Conservation (phyloP, 495 filamentous ascomycete genomes). For the Penicillium cataractarum region DNA sequence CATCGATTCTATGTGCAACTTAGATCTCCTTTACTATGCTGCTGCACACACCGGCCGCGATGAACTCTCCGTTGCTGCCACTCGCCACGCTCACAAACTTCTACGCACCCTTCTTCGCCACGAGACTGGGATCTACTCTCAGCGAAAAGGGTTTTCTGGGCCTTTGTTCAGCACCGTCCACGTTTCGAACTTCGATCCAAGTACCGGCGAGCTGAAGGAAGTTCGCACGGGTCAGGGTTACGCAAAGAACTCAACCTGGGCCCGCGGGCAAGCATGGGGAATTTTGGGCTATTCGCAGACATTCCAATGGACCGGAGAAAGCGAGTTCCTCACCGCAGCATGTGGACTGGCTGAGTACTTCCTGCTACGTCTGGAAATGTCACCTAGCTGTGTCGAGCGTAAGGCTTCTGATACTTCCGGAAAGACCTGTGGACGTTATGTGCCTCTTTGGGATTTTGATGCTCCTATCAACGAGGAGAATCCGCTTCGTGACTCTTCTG, state of each 20-base stretch:
- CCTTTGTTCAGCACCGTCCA: slow-evolving; percentile 37
- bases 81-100: slow-evolving; percentile 37
- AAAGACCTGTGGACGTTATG: slow-evolving; percentile 25
- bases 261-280: slow-evolving; percentile 49
- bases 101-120: slow-evolving; percentile 33
- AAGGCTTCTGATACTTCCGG: neutral
- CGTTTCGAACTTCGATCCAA: slow-evolving; percentile 45
- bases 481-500: slow-evolving; percentile 39
- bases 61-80: slow-evolving; percentile 35
- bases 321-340: slow-evolving; percentile 39
- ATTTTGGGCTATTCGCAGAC: slow-evolving; percentile 49
- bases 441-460: slow-evolving; percentile 47
- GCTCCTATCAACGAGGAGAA: slow-evolving; percentile 33
- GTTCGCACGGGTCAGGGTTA: slow-evolving; percentile 46
- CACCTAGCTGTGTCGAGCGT: slow-evolving; percentile 23
- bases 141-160: slow-evolving; percentile 12
- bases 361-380: slow-evolving; percentile 25
- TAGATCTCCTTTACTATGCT: slow-evolving; percentile 49
- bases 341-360: slow-evolving; percentile 44
- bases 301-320: slow-evolving; percentile 45
- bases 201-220: slow-evolving; percentile 36
- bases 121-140: slow-evolving; percentile 24
- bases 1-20: slow-evolving; percentile 49
- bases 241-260: slow-evolving; percentile 40
- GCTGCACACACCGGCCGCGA: slow-evolving; percentile 32